Evolutionary conservation across 2,329 filamentous ascomycete species (phyloP), one percentile per base, ranked within the genome.

Genomic region (Penicillium sp.): DNA sequence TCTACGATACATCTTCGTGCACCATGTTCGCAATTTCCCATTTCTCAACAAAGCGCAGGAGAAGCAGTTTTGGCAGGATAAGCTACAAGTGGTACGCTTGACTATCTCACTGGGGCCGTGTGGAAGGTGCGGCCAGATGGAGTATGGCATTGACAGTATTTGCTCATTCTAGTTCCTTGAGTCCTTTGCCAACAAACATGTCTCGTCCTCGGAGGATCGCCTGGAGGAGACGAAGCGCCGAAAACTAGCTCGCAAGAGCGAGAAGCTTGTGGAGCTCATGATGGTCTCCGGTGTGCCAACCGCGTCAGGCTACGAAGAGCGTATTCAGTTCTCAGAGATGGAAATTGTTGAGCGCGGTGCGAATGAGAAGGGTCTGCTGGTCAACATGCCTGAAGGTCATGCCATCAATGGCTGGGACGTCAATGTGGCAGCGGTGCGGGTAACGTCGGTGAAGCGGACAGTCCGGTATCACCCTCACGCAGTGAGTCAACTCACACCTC

Each of bases 41-140:
- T 99, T 99, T 73, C 85, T 99, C 64, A 92, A 99, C 77, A 92
- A 96, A 82, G 95, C 95, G 22, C 89, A 87, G 71, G 95, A 99
- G 83, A 96, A 98, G 84, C 95, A 99, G 78, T 99, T 99, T 72
- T 99, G 95, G 95, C 95, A 99, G 79, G 92, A 98, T 74, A 98
- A 96, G 76, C 81, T 99, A 60, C 95, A 99, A 81, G 86, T 93
- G 73, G 91, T 96, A 79, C 67, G 90, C 87, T 10, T 39, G 6
- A 31, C 7, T 19, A 4, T 10, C 2, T 35, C n/a, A n/a, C 7
- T 4, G 2, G 22, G 31, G 24, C 19, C 5, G 16, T 3, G 9
- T 46, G n/a, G 27, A 27, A 31, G 39, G 11, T 27, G 19, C 13
- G 31, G 16, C 10, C 39, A 11, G 14, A 43, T 47, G 39, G 52